Conservation (phyloP, 169 alveolate species). For the Plasmodium gallinaceum region DNA sequence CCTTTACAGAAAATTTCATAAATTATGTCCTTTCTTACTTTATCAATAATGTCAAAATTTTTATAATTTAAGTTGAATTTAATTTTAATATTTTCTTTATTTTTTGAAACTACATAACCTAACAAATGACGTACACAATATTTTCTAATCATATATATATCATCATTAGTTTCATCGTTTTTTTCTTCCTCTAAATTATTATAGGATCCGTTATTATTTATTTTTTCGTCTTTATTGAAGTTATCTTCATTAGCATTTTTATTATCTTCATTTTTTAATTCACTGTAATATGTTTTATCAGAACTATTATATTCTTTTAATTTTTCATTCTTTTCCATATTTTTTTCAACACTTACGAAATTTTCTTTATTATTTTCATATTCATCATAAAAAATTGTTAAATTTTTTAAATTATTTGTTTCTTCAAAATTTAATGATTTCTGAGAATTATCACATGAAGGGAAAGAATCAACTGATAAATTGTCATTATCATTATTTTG, state of each 20-base stretch:
- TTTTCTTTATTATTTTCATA: not conserved
- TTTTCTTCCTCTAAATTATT: not conserved
- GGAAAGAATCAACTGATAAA: not conserved
- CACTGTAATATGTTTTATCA: not conserved
- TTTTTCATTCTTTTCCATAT: not conserved
- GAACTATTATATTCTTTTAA: not conserved
- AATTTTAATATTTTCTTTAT: conserved; percentile 55
- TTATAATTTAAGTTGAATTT: conserved; percentile 39
- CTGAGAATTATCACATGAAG: not conserved
- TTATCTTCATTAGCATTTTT: not conserved
- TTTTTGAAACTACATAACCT: conserved; percentile 47
- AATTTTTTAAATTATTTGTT: not conserved
- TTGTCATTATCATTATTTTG: conserved; percentile 20
- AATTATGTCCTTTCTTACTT: conserved; percentile 41
- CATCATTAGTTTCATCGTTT: conserved; percentile 31
- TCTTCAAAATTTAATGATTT: not conserved
- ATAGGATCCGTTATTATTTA: not conserved
- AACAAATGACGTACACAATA: conserved; percentile 72
- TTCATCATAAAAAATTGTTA: not conserved
- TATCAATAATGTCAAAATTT: conserved; percentile 66
- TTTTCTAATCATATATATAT: conserved; percentile 71
- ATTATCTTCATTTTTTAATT: not conserved
- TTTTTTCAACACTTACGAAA: not conserved
- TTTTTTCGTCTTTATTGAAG: not conserved
- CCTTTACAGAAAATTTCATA: conserved; percentile 48